Base-by-base conservation (phyloP, 345 rosid genomes). In the Angophora floribunda region DNA sequence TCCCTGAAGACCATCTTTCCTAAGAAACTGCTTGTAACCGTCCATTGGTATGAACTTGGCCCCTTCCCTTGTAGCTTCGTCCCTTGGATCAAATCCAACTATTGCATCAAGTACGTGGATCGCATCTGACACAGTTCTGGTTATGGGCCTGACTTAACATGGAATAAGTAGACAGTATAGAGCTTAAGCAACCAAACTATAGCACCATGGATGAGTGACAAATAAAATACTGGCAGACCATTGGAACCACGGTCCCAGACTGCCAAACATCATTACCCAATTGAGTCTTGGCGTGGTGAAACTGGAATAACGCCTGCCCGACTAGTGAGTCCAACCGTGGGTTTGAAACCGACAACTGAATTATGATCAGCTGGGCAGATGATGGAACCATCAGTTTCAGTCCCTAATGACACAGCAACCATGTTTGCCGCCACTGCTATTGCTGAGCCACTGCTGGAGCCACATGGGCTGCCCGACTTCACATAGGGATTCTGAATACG, bases 301-400 rank as follows among this genome's bases (percentile, higher is more conserved):
- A 92, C 4, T 51, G 90, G 89, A 86, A 89, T 88, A 53, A 95
- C 97, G 1, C 99, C 97, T 16, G 95, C 97, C 87, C 94, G 89
- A 91, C 98, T 97, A 8, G 98, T 96, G 86, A 97, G 95, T 80
- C 97, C 98, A 51, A 95, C 95, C 0, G 92, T 97, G 51, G 98
- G 98, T 88, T 96, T 96, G 87, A 96, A 86, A 36, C 98, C 98
- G 2, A 96, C 96, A 4, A 93, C 94, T 0, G 96, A 97, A 89
- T 96, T 95, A 44, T 82, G 85, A 87, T 90, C 88, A 0, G 98
- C 89, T 0, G 98, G 98, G 63, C 92, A 95, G 8, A 97, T 88
- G 80, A 96, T 94, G 67, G 98, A 97, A 67, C 96, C 97, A 91
- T 93, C 91, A 6, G 98, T 96, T 88, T 96, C 99, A 13, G 97